Percentiles rank a stretch among this genome's conserved stretches.
Evolutionary conservation across 2,329 filamentous ascomycete genomes (phyloP).

Genomic region (Trichoderma sp.): DNA sequence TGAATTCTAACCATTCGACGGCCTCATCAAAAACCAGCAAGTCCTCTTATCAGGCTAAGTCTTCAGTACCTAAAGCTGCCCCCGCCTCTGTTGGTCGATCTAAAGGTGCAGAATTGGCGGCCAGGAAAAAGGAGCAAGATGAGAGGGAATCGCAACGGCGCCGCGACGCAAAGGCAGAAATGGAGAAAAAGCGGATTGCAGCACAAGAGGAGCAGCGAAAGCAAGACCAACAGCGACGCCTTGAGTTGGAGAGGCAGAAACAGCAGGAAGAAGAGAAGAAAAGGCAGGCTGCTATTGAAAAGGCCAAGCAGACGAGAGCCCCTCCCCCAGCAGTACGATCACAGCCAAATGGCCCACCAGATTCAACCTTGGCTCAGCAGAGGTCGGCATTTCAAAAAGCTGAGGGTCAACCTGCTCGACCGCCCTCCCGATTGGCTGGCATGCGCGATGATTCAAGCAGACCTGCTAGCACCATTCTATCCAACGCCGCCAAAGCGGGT

Average conservation of each 20-base stretch:
- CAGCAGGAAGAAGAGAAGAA: constrained; percentile 67
- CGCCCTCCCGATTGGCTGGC: constrained; percentile 58
- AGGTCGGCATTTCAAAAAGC: constrained; percentile 29
- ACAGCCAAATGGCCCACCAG: constrained; percentile 51
- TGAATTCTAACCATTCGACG: constrained; percentile 33
- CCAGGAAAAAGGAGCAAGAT: constrained; percentile 81
- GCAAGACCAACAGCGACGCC: constrained; percentile 56
- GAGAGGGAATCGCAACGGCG: constrained; percentile 76
- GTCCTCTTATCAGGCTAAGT: constrained; percentile 58
- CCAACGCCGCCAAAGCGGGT: constrained; percentile 57
- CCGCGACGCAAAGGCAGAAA: constrained; percentile 75
- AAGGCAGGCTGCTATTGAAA: constrained; percentile 61
- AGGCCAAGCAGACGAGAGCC: constrained; percentile 61
- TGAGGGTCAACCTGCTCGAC: constrained; percentile 40
- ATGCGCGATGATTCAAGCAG: constrained; percentile 59
- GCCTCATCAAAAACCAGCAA: constrained; percentile 63
- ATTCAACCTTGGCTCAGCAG: constrained; percentile 39
- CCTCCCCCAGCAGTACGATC: constrained; percentile 58
- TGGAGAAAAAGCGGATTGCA: constrained; percentile 71
- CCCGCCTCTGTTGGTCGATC: constrained; percentile 62
- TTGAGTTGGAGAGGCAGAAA: constrained; percentile 60
- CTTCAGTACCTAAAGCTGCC: constrained; percentile 51
- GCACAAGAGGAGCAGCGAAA: constrained; percentile 63
- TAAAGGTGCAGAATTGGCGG: constrained; percentile 71
- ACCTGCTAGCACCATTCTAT: constrained; percentile 58